Percentiles rank a stretch among this genome's conserved stretches.
Conservation (phyloP, 1,284 basidiomycete species). For the Rhizoctonia solani region DNA sequence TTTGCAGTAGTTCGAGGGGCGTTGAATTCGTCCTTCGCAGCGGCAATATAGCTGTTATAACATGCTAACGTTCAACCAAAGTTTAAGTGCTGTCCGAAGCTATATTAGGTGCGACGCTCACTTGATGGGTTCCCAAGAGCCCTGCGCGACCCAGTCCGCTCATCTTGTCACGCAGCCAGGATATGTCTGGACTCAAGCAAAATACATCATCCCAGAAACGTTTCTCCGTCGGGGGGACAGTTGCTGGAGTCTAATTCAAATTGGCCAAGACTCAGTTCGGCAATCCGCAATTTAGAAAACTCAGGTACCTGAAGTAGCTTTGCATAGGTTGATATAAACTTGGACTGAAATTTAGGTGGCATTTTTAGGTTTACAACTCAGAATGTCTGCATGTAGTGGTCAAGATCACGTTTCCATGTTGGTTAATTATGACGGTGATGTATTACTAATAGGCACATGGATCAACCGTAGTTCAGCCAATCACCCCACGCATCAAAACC, state of each 20-base stretch:
- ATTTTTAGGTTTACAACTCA: not conserved
- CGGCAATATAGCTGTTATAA: conserved; percentile 22
- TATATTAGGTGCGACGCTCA: not conserved
- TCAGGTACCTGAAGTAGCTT: conserved; percentile 50
- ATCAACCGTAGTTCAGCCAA: no score
- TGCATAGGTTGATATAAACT: conserved; percentile 51
- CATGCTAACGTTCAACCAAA: conserved; percentile 22
- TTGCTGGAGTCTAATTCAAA: conserved; percentile 11
- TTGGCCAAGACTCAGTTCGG: not conserved
- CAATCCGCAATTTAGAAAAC: not conserved
- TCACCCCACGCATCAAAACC: no score
- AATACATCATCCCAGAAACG: conserved; percentile 34
- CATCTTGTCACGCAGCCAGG: conserved; percentile 10
- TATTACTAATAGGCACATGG: no score
- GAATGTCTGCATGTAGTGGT: not conserved
- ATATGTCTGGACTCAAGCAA: conserved; percentile 1
- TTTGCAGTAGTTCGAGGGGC: not conserved
- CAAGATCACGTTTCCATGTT: no score
- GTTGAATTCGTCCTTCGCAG: conserved; percentile 19
- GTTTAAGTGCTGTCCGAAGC: not conserved
- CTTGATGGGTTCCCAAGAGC: conserved; percentile 28
- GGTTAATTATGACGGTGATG: no score
- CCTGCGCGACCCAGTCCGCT: conserved; percentile 10
- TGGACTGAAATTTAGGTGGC: conserved; percentile 44
- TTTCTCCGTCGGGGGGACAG: conserved; percentile 17